Conservation (phyloP, 2,329 filamentous ascomycete genomes). For the Diaporthe longicolla region DNA sequence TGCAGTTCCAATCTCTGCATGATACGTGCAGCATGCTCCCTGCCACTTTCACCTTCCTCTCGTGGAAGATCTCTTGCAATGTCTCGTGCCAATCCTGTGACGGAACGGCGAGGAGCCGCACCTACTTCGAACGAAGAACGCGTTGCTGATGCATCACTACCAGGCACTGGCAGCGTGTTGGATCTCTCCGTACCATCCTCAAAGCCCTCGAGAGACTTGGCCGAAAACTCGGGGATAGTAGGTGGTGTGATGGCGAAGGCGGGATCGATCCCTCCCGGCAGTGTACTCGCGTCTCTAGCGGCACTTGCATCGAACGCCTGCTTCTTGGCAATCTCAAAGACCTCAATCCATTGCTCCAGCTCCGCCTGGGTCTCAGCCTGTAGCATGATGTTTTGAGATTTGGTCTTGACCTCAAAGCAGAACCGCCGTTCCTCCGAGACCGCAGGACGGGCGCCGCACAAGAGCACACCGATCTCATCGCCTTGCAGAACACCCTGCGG, state of each 20-base stretch:
- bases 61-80: slow-evolving; percentile 63
- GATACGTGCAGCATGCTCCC: slow-evolving; percentile 88
- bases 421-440: slow-evolving; percentile 94
- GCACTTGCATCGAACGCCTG: slow-evolving; percentile 85
- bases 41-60: slow-evolving; percentile 80
- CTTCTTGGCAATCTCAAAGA: slow-evolving; percentile 95
- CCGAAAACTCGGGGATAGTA: slow-evolving; percentile 90
- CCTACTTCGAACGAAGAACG: slow-evolving; percentile 79
- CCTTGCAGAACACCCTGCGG: slow-evolving; percentile 91
- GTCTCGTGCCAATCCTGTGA: slow-evolving; percentile 65
- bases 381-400: slow-evolving; percentile 88
- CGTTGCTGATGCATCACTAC: slow-evolving; percentile 67
- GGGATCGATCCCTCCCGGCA: slow-evolving; percentile 71
- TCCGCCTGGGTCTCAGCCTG: slow-evolving; percentile 94
- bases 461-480: slow-evolving; percentile 93
- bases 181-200: slow-evolving; percentile 68
- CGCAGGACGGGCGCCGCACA: slow-evolving; percentile 93
- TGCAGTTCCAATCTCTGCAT: slow-evolving; percentile 95
- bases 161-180: slow-evolving; percentile 76
- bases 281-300: slow-evolving; percentile 61
- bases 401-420: slow-evolving; percentile 99
- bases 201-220: slow-evolving; percentile 70
- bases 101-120: slow-evolving; percentile 65
- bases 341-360: slow-evolving; percentile 93
- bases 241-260: slow-evolving; percentile 95